phyloP scores from a whole-genome alignment of 2,329 filamentous ascomycete genomes.

The Aspergillus aculeatinus region DNA sequence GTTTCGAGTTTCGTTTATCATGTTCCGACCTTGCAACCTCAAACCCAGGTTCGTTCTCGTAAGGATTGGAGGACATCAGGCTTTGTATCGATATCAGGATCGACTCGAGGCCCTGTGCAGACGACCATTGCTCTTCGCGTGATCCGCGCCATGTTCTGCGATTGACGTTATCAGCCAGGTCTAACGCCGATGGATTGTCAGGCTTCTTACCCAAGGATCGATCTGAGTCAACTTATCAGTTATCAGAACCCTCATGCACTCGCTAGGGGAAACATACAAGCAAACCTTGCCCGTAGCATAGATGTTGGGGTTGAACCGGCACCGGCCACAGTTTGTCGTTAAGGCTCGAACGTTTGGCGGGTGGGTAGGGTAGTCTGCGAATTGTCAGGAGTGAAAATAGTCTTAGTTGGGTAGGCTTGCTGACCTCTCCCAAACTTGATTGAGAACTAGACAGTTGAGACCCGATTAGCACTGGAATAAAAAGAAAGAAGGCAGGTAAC shows the following conservation, averaged over 20 bases:
- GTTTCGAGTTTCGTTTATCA: conserved; percentile 71
- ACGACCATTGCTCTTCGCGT: conserved; percentile 91
- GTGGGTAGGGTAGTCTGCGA: conserved; percentile 73
- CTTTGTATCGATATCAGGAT: conserved; percentile 95
- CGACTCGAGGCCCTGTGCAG: conserved; percentile 91
- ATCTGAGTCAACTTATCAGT: conserved; percentile 52
- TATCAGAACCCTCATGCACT: conserved; percentile 10
- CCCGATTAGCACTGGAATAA: conserved; percentile 1
- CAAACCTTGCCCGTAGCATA: conserved; percentile 91
- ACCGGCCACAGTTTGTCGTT: conserved; percentile 85
- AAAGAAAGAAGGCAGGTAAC: neutral
- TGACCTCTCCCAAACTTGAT: conserved; percentile 76
- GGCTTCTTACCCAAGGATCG: conserved; percentile 72
- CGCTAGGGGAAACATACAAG: conserved; percentile 58
- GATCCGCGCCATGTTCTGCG: conserved; percentile 87
- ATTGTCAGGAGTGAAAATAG: neutral
- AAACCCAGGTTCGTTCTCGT: conserved; percentile 94
- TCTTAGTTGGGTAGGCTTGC: neutral
- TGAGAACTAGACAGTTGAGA: conserved; percentile 58
- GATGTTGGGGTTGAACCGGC: conserved; percentile 95
- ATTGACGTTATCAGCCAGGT: conserved; percentile 13
- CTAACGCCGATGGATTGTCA: neutral
- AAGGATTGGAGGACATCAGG: conserved; percentile 88
- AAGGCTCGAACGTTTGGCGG: conserved; percentile 63
- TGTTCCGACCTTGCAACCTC: conserved; percentile 67